Evolutionary conservation across 2,329 filamentous ascomycete genomes (phyloP).

Genomic region (Curvularia lunata): DNA sequence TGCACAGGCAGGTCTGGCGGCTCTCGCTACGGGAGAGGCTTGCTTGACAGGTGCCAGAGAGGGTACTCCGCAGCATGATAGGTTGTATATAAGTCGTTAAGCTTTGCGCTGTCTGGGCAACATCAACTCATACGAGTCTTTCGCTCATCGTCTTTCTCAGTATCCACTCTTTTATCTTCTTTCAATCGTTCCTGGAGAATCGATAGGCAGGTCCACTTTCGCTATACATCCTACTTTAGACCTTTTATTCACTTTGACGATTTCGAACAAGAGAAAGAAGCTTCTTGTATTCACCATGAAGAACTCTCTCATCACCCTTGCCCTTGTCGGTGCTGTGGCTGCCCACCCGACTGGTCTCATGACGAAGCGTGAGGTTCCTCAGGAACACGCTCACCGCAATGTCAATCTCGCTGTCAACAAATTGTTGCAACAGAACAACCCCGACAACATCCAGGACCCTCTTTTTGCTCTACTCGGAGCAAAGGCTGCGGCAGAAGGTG

Average conservation of each 20-base stretch:
- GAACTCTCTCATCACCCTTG: slow-evolving; percentile 40
- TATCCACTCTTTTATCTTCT: slow-evolving; percentile 35
- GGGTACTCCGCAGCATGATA: slow-evolving; percentile 20
- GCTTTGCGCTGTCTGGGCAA: slow-evolving; percentile 20
- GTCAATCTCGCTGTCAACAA: slow-evolving; percentile 56
- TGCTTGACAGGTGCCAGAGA: slow-evolving; percentile 26
- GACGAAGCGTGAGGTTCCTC: slow-evolving; percentile 60
- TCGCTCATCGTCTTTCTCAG: slow-evolving; percentile 32
- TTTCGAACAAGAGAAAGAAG: slow-evolving; percentile 13
- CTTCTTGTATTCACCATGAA: slow-evolving; percentile 39
- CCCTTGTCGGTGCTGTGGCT: slow-evolving; percentile 38
- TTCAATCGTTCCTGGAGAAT: slow-evolving; percentile 49
- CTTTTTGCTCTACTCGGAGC: slow-evolving; percentile 62
- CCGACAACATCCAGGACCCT: slow-evolving; percentile 56
- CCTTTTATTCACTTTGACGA: slow-evolving; percentile 5
- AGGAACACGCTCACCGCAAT: slow-evolving; percentile 63
- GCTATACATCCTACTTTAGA: slow-evolving; percentile 20
- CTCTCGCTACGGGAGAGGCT: slow-evolving; percentile 13
- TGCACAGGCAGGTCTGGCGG: slow-evolving; percentile 20
- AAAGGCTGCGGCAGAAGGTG: slow-evolving; percentile 57
- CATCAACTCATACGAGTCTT: slow-evolving; percentile 35
- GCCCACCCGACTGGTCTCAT: slow-evolving; percentile 35
- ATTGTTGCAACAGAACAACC: slow-evolving; percentile 56
- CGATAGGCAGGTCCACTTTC: slow-evolving; percentile 45
- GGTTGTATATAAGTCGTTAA: slow-evolving; percentile 40